phyloP scores from a whole-genome alignment of 257 asterid species.

The Vinca minor region DNA sequence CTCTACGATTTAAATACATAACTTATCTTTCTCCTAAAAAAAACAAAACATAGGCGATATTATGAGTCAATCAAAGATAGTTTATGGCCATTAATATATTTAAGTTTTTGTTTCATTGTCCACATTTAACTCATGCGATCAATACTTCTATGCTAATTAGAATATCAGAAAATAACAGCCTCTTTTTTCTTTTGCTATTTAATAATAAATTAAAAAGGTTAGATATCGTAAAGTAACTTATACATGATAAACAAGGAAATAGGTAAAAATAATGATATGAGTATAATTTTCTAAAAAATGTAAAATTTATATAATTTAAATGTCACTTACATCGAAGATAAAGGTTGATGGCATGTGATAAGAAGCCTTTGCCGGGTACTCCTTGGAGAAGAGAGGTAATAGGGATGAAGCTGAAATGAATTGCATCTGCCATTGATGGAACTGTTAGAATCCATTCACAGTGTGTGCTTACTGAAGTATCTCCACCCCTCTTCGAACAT shows the following conservation, averaged over 20 bases:
- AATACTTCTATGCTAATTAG: too few relatives aligned
- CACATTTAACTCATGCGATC: too few relatives aligned
- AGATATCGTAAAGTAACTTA: too few relatives aligned
- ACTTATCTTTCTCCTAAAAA: too few relatives aligned
- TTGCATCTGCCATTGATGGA: constrained; percentile 60
- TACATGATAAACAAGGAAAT: background rate
- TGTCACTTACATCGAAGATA: constrained; percentile 68
- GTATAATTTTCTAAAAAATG: background rate
- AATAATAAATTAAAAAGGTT: too few relatives aligned
- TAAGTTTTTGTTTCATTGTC: too few relatives aligned
- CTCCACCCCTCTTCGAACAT: constrained; percentile 86
- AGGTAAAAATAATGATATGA: background rate
- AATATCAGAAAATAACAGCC: too few relatives aligned
- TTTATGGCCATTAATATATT: too few relatives aligned
- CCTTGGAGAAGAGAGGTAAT: constrained; percentile 76
- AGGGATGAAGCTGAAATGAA: constrained; percentile 68
- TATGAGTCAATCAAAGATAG: too few relatives aligned
- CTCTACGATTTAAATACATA: too few relatives aligned
- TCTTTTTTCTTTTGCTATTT: too few relatives aligned
- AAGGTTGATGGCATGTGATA: constrained; percentile 87
- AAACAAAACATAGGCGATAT: too few relatives aligned
- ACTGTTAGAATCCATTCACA: constrained; percentile 83
- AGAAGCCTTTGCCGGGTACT: constrained; percentile 77
- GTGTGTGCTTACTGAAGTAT: constrained; percentile 37
- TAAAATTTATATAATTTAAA: background rate